Base-by-base conservation (phyloP, 441 rosid genomes). In the Bruguiera hainesii region DNA sequence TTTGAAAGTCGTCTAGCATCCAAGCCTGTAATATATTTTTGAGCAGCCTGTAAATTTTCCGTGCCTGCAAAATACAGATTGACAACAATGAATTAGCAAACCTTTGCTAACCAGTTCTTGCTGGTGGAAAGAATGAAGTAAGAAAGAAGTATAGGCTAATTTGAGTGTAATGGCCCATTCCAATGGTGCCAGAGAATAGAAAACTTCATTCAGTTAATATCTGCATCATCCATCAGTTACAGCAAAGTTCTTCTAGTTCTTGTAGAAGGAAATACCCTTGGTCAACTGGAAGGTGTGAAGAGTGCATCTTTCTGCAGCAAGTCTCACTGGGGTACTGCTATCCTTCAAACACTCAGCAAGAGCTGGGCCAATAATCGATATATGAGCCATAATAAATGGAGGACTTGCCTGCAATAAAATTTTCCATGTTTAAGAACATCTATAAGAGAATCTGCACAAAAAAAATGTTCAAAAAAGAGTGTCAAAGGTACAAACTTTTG, bases 1-100 rank as follows among this genome's bases (percentile, higher is more conserved):
- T 93, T 96, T 26, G 99, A 71, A 63, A 96, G 83, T 61, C 97
- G 83, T 74, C 98, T 89, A 29, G 99, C 98, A 76, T 93, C 99
- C 83, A 96, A 81, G 70, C 99, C 98, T 13, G 98, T 89, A 28
- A 96, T 96, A 64, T 82, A 96, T 74, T 88, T 96, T 70, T 96
- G 98, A 49, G 98, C 91, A 33, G 87, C 85, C 77, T 87, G 96
- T 77, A 96, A 83, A 77, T 83, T 76, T 74, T 96, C 99, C 0
- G 83, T 26, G 53, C 96, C 98, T 95, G 84, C 6, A 75, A 49
- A 70, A 46, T 25, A 63, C 61, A 39, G 61, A 16, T 15, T 60
- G 0, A 56, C 5, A 30, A 23, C 63, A 65, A 33, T 57, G 64
- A 53, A 29, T 35, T 52, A 49, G 42, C 20, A 35, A 16, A n/a